Evolutionary conservation across 768 basidiomycete species (phyloP), one percentile per base, ranked within the genome.

Genomic region (Boletus sp.): DNA sequence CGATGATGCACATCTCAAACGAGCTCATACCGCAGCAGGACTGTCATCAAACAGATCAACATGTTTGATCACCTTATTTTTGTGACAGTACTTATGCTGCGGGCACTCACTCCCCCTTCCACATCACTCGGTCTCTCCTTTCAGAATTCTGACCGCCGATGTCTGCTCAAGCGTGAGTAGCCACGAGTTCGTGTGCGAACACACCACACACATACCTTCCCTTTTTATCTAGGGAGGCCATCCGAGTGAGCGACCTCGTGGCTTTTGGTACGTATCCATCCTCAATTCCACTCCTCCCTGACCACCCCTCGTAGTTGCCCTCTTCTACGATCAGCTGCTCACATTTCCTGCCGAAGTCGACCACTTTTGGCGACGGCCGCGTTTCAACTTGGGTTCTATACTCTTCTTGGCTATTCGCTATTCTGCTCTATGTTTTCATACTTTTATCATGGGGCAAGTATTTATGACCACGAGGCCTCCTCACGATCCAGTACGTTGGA

Each of bases 321-420:
- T 75, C 21, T 60, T 74, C 15, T 77, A 78, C 46, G 82, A 83
- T 46, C 79, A 78, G 54, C 35, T 71, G 38, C 64, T 81, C 37
- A 83, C 82, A 0, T 57, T 83, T 5, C 44, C 57, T 1, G 48
- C 54, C 29, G 82, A 83, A 54, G 67, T 78, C 7, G 70, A 74
- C 21, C 64, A 71, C 14, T 77, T 76, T 64, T 83, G 82, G 81
- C 57, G 44, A 9, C 56, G 58, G 51, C 49, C 62, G 2, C 64
- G 59, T 7, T 27, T 73, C 5, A 71, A 65, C 35, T 74, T 69
- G 68, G 69, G 62, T 2, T 65, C 68, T 1, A 64, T 68, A 17
- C 61, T 79, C 4, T 79, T 79, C 65, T 71, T 73, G 46, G 32
- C 71, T 30, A 79, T 75, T 40, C 76, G 78, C 10, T 80, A 79